These are phyloP conservation scores for Aspergillus mulundensis DNA, from an alignment of 495 filamentous ascomycete species.

Conservation along the genomic window DNA sequence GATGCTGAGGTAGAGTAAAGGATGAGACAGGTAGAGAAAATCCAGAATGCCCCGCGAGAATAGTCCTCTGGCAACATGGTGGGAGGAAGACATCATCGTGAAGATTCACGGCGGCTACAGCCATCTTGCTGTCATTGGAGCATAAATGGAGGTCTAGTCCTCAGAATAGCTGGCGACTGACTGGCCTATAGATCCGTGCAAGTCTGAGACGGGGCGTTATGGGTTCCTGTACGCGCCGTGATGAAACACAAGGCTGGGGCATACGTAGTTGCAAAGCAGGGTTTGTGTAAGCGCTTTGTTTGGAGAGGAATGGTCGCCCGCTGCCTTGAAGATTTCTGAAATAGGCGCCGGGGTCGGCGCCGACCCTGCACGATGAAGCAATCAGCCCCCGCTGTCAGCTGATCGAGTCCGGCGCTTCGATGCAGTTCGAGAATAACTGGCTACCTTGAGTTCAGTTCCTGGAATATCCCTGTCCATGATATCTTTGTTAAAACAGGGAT, in stretches of 20 bases:
- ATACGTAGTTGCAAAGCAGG: slow-evolving; percentile 1
- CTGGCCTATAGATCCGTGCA: background rate
- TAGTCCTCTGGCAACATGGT: background rate
- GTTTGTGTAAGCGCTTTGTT: slow-evolving; percentile 21
- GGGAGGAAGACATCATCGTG: slow-evolving; percentile 10
- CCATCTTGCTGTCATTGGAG: slow-evolving; percentile 16
- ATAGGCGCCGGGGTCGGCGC: slow-evolving; percentile 38
- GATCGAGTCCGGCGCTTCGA: slow-evolving; percentile 8
- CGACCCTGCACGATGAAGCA: slow-evolving; percentile 20
- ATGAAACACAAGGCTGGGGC: slow-evolving; percentile 34
- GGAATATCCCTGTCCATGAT: background rate
- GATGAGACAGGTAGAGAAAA: slow-evolving; percentile 4
- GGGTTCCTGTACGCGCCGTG: slow-evolving; percentile 30
- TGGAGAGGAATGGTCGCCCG: slow-evolving; percentile 14
- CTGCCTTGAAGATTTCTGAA: slow-evolving; percentile 10
- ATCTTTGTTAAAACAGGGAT: no score
- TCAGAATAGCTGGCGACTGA: slow-evolving; percentile 14
- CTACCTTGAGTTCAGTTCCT: background rate
- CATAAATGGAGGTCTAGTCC: slow-evolving; percentile 12
- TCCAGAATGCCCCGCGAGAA: background rate
- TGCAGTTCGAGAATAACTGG: background rate
- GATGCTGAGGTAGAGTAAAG: slow-evolving; percentile 2
- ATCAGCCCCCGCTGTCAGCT: slow-evolving; percentile 21
- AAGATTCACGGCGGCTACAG: slow-evolving; percentile 9
- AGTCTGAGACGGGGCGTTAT: slow-evolving; percentile 27